Evolutionary conservation across 202 grass and related monocot species (phyloP).

Genomic region (Saccharum hybrid): DNA sequence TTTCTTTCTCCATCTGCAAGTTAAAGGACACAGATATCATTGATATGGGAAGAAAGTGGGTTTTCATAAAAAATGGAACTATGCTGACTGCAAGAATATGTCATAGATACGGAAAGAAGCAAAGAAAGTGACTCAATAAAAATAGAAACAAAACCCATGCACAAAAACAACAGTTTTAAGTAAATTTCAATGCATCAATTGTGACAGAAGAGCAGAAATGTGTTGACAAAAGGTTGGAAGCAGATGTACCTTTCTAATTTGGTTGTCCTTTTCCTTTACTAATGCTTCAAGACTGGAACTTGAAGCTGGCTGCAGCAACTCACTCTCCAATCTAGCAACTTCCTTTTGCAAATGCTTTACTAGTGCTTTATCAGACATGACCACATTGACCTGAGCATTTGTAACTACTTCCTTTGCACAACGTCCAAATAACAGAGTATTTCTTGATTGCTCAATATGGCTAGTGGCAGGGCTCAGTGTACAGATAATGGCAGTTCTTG

Average conservation of each 20-base stretch:
- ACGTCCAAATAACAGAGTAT: conserved; percentile 83
- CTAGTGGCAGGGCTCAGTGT: conserved; percentile 81
- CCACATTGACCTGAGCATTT: conserved; percentile 89
- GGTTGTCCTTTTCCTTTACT: conserved; percentile 75
- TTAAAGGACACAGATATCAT: conserved; percentile 22
- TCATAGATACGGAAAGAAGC: background rate
- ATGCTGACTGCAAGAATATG: conserved; percentile 12
- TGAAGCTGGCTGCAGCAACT: conserved; percentile 66
- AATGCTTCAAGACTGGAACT: conserved; percentile 65
- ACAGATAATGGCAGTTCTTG: conserved; percentile 91
- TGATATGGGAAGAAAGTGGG: background rate
- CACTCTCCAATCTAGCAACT: conserved; percentile 90
- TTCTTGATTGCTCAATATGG: conserved; percentile 88
- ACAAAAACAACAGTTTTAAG: conserved; percentile 20
- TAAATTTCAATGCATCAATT: conserved; percentile 5
- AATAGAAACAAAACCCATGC: conserved; percentile 7
- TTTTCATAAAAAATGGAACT: background rate
- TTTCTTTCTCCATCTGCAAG: conserved; percentile 92
- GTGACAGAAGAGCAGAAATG: background rate
- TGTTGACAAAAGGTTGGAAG: background rate
- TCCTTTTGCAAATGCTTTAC: conserved; percentile 96
- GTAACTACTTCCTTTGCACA: conserved; percentile 87
- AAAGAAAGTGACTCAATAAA: background rate
- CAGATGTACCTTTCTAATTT: conserved; percentile 72
- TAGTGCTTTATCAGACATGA: conserved; percentile 95